Percentiles rank a stretch among this genome's conserved stretches.
Evolutionary conservation across 305 asterid genomes (phyloP).

Genomic region (Ajuga reptans): DNA sequence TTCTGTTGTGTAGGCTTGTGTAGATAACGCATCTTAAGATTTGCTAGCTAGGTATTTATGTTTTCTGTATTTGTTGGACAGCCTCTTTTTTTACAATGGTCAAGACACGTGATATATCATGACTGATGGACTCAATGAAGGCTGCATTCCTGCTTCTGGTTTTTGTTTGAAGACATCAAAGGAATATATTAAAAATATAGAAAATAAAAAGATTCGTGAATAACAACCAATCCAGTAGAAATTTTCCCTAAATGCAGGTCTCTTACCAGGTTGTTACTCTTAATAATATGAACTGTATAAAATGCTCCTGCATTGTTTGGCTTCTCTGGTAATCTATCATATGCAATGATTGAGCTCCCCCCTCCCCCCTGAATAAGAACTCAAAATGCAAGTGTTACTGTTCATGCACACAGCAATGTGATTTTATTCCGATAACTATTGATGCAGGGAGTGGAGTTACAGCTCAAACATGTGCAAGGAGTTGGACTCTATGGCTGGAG

Average conservation of each 20-base stretch:
- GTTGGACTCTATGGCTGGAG: constrained; percentile 90
- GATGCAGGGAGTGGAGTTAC: constrained; percentile 81
- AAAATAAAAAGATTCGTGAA: background rate
- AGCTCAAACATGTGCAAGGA: constrained; percentile 85
- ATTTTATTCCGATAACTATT: constrained; percentile 26
- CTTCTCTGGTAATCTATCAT: constrained; percentile 13
- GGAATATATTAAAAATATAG: background rate
- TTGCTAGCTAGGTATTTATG: background rate
- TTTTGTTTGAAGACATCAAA: background rate
- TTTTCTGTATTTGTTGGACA: background rate
- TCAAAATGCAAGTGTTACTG: constrained; percentile 10
- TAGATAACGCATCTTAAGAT: constrained; percentile 1
- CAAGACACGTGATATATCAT: background rate
- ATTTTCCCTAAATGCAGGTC: background rate
- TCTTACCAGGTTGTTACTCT: background rate
- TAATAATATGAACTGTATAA: background rate
- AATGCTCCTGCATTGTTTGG: constrained; percentile 9
- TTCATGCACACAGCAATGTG: constrained; percentile 10
- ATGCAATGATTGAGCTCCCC: background rate
- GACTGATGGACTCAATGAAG: background rate
- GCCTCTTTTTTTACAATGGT: background rate
- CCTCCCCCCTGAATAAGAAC: background rate
- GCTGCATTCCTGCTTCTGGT: constrained; percentile 1
- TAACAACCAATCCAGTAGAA: background rate
- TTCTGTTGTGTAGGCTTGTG: constrained; percentile 1